These are phyloP conservation scores for Pythium monospermum DNA, from an alignment of 352 stramenopile genomes.

Conservation along the genomic window DNA sequence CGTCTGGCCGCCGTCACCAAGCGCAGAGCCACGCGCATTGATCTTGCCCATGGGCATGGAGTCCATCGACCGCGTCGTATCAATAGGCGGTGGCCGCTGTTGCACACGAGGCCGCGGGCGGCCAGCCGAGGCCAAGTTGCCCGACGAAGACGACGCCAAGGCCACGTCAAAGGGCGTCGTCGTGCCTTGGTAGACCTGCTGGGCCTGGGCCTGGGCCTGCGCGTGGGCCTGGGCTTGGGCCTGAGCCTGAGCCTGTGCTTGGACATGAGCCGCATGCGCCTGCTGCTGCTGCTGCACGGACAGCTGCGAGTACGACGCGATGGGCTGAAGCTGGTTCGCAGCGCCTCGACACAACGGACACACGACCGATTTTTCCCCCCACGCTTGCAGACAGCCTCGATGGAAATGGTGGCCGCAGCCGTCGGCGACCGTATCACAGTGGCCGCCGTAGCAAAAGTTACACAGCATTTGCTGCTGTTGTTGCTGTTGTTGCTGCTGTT, in stretches of 20 bases:
- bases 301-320: conserved; percentile 14
- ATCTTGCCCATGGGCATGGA: conserved; percentile 17
- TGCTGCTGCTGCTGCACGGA: conserved; percentile 9
- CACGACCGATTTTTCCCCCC: conserved; percentile 42
- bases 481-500: conserved; percentile 12
- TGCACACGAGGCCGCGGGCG: conserved; percentile 11
- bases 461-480: conserved; percentile 21
- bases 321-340: conserved; percentile 12
- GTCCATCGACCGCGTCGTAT: conserved; percentile 18
- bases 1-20: background rate
- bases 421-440: conserved; percentile 40
- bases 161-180: conserved; percentile 1
- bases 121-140: background rate
- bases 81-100: conserved; percentile 20
- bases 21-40: background rate
- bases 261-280: background rate
- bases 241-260: conserved; percentile 17
- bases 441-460: conserved; percentile 20
- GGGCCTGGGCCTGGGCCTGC: conserved; percentile 15
- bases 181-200: conserved; percentile 17
- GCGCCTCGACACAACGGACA: conserved; percentile 19
- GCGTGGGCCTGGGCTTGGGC: conserved; percentile 18
- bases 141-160: background rate
- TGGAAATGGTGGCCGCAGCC: conserved; percentile 73
- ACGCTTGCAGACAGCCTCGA: conserved; percentile 52